A percentile compares a stretch with the other conserved stretches of the same genome.
Evolutionary conservation across 2,329 filamentous ascomycete genomes (phyloP).

Genomic region (Blastomyces silverae): DNA sequence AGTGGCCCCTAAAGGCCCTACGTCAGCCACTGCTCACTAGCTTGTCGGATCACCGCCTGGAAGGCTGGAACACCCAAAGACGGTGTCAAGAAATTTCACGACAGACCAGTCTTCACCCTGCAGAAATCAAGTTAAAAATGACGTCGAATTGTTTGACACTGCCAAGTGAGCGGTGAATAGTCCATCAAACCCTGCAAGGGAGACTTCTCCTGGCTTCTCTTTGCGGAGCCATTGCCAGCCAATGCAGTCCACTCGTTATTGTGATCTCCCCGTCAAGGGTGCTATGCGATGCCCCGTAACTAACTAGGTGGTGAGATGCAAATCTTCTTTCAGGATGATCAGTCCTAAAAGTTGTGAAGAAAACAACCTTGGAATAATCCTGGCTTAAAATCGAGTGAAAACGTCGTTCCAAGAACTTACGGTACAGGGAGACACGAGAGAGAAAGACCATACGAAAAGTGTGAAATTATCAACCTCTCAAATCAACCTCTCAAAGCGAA

Average conservation of each 20-base stretch:
- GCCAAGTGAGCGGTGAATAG: background rate
- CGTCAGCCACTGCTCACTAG: background rate
- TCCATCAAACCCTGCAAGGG: background rate
- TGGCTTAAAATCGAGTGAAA: conserved; percentile 1
- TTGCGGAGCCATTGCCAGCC: too few relatives aligned
- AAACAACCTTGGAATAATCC: background rate
- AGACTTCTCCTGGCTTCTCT: background rate
- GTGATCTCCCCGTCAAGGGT: background rate
- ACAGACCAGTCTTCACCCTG: background rate
- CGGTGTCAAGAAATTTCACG: background rate
- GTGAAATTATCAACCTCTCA: background rate
- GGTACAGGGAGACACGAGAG: background rate
- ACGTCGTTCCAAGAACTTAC: background rate
- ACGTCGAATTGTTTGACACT: background rate
- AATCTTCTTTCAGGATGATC: background rate
- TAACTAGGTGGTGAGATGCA: background rate
- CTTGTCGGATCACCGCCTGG: conserved; percentile 2
- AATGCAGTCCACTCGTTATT: background rate
- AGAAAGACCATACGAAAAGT: background rate
- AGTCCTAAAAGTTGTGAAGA: background rate
- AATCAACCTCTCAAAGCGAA: background rate
- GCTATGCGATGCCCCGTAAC: background rate
- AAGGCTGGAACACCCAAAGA: conserved; percentile 9
- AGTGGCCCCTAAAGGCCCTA: too few relatives aligned
- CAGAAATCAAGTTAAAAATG: background rate